phyloP scores from a whole-genome alignment of 805 yeast genomes.

The Cyberlindnera saturnus region DNA sequence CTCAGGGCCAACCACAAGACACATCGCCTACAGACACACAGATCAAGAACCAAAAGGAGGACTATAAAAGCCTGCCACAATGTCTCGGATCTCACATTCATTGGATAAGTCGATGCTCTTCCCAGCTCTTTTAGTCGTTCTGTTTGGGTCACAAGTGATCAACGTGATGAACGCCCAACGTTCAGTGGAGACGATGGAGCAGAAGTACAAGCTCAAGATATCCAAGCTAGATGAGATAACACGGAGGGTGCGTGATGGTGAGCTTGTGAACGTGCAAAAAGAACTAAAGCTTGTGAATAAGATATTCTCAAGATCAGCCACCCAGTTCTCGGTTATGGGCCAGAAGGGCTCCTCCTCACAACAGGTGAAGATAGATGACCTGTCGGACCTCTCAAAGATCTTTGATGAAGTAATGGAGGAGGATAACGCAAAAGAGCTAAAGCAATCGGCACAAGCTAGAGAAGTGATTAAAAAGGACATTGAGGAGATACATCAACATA shows the following conservation, averaged over 20 bases:
- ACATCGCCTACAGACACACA: no score
- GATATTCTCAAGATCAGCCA: conserved; percentile 20
- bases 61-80: neutral
- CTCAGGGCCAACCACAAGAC: no score
- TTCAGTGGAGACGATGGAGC: conserved; percentile 32
- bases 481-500: conserved; percentile 19
- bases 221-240: conserved; percentile 33
- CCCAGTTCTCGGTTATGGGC: neutral
- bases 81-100: conserved; percentile 10
- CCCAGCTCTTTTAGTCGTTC: conserved; percentile 35
- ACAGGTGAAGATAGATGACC: neutral
- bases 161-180: conserved; percentile 38
- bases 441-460: neutral
- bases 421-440: neutral
- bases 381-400: neutral
- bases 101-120: conserved; percentile 31
- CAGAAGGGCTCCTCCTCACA: neutral
- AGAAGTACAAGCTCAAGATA: conserved; percentile 32
- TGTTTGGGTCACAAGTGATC: conserved; percentile 42
- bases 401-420: conserved; percentile 1
- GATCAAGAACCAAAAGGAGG: no score
- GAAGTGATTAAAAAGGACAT: conserved; percentile 9
- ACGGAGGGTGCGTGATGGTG: conserved; percentile 30
- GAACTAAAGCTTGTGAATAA: conserved; percentile 35
- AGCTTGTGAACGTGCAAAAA: conserved; percentile 32